Percentiles rank a stretch among this genome's conserved stretches.
Conservation (phyloP, 306 rosid species). For the Prinsepia uniflora region DNA sequence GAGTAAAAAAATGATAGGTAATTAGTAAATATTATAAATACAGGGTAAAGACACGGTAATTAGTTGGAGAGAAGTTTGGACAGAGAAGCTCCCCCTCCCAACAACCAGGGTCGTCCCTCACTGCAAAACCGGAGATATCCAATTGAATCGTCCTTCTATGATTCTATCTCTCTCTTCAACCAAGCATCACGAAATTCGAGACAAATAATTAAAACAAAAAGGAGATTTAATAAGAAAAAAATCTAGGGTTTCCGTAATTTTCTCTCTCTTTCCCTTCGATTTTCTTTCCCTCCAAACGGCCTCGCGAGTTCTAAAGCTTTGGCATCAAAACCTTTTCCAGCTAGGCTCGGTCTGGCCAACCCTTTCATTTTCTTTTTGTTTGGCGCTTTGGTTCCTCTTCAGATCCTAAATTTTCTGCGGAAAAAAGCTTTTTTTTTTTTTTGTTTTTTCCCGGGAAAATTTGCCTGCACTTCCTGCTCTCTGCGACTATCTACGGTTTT, state of each 20-base stretch:
- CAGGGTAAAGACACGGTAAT: background rate
- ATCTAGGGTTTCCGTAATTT: constrained; percentile 41
- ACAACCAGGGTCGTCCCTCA: background rate
- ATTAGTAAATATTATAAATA: background rate
- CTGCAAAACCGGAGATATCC: background rate
- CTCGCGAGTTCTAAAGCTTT: constrained; percentile 31
- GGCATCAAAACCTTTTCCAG: constrained; percentile 20
- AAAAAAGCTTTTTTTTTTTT: background rate
- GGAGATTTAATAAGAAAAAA: background rate
- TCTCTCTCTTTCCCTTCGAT: constrained; percentile 23
- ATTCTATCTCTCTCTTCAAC: background rate
- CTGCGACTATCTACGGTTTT: constrained; percentile 25
- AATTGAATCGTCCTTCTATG: constrained; percentile 13
- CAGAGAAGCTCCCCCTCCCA: constrained; percentile 21
- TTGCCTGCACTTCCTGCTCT: constrained; percentile 33
- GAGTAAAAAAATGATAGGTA: too few species aligned
- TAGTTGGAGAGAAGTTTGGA: constrained; percentile 21
- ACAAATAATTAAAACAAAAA: background rate
- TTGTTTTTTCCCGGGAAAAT: constrained; percentile 24
- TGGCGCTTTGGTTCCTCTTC: background rate
- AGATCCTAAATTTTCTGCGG: constrained; percentile 34
- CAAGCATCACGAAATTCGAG: constrained; percentile 27
- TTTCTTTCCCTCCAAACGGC: constrained; percentile 66
- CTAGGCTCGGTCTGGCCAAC: constrained; percentile 10
- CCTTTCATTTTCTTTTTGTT: background rate